A percentile compares a stretch with the other conserved stretches of the same genome.
Evolutionary conservation across 768 basidiomycete genomes (phyloP).

Genomic region (Rubroboletus pulcherrimus): DNA sequence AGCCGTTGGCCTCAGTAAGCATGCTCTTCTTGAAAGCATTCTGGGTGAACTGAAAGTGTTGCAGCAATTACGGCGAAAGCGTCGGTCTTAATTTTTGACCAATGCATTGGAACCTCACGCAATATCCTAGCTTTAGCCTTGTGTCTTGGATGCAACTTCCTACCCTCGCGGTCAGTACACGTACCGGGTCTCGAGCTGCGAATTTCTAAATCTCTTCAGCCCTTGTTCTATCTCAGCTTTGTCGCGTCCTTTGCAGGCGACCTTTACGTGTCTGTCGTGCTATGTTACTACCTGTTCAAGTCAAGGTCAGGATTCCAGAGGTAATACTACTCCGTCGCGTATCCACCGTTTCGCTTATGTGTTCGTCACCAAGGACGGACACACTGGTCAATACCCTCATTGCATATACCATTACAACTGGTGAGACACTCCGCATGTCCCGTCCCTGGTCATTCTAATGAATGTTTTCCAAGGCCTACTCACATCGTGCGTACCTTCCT

Average conservation of each 20-base stretch:
- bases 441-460: background rate
- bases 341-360: background rate
- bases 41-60: background rate
- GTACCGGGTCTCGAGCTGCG: background rate
- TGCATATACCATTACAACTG: constrained; percentile 53
- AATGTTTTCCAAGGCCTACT: constrained; percentile 35
- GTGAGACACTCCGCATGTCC: constrained; percentile 28
- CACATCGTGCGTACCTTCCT: constrained; percentile 31
- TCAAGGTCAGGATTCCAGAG: constrained; percentile 50
- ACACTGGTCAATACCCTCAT: constrained; percentile 46
- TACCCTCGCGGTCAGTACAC: constrained; percentile 34
- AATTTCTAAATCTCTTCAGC: constrained; percentile 28
- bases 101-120: background rate
- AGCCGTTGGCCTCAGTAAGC: constrained; percentile 15
- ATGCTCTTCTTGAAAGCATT: background rate
- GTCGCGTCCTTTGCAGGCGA: constrained; percentile 48
- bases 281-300: constrained; percentile 45
- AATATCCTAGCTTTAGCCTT: constrained; percentile 36
- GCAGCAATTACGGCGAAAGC: constrained; percentile 52
- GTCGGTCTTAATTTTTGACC: constrained; percentile 29
- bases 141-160: constrained; percentile 36
- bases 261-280: constrained; percentile 44
- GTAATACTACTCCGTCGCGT: constrained; percentile 25
- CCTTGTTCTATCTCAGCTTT: constrained; percentile 50
- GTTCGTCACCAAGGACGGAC: constrained; percentile 41